Evolutionary conservation across 176 grass and related monocot genomes (phyloP), one percentile per base, ranked within the genome.

Genomic region (Carex myosuroides): DNA sequence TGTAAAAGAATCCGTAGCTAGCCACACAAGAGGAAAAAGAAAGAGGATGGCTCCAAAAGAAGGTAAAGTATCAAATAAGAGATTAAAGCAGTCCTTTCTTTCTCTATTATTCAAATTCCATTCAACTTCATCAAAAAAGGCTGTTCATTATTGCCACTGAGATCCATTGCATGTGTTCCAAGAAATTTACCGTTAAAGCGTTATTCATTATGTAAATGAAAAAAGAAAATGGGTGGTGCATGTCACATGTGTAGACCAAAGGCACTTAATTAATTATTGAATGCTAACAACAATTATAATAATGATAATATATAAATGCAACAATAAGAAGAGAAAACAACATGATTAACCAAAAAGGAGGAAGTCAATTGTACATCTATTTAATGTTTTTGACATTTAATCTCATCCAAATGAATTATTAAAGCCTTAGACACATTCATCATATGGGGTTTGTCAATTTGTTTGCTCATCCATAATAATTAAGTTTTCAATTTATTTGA

Each of bases 51-150:
- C 90, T 72, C 90, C 29, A 70, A 86, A 91, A 79, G 80, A 89
- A 89, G 90, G 80, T 18, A 94, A 94, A 92, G 92, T 20, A 92
- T 90, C 83, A 53, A 11, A 10, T 0, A 39, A 35, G 68, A 52
- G 60, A 24, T 26, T 60, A 83, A 68, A 83, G 60, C 46, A 52
- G 61, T 52, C 2, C 11, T 14, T n/a, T 83, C 20, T 66, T 83
- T 66, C 64, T 69, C 13, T 83, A 52, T 69, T 69, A 57, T 78
- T 73, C 58, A 81, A 81, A 81, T 81, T 42, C 8, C 6, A 21
- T 81, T 60, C 56, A 60, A 81, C 41, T 14, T 24, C 58, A 37
- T 64, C 59, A 21, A 64, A 81, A 73, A 73, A 42, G 39, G 42
- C 0, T 13, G 52, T 22, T 50, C 41, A 22, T 52, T 48, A 50